A percentile compares a stretch with the other conserved stretches of the same genome.
These are phyloP conservation scores for Podila minutissima DNA, from an alignment of 192 early-diverging fungal genomes.

Conservation along the genomic window DNA sequence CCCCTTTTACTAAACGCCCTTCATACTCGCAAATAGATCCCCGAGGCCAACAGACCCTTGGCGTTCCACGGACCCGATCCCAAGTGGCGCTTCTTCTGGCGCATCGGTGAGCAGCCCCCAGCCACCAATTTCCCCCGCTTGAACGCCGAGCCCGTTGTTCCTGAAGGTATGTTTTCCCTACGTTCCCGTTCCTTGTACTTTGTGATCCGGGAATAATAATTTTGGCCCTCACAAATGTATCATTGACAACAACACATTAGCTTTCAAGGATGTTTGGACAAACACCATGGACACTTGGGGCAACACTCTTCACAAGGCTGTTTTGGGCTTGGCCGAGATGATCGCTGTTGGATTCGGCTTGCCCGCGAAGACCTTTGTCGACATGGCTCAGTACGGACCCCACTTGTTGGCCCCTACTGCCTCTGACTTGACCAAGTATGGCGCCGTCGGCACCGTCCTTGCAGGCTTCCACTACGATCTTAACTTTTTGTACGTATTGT, in stretches of 20 bases:
- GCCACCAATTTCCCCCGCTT: conserved; percentile 67
- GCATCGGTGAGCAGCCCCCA: conserved; percentile 65
- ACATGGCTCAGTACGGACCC: conserved; percentile 67
- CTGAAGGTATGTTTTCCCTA: conserved; percentile 51
- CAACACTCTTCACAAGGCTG: conserved; percentile 62
- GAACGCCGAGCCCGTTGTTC: conserved; percentile 72
- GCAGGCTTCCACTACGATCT: conserved; percentile 70
- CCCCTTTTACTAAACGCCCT: background rate
- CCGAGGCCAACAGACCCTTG: conserved; percentile 65
- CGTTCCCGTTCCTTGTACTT: background rate
- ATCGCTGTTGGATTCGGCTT: conserved; percentile 71
- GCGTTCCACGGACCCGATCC: conserved; percentile 65
- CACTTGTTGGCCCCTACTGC: conserved; percentile 79
- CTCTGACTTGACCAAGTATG: conserved; percentile 70
- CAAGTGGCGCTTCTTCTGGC: conserved; percentile 82
- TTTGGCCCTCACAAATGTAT: background rate
- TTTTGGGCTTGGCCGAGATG: conserved; percentile 67
- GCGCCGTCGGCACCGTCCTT: conserved; percentile 67
- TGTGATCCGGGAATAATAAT: background rate
- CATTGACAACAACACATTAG: conserved; percentile 8
- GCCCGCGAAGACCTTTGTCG: conserved; percentile 62
- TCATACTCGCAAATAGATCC: conserved; percentile 46
- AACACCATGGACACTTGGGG: conserved; percentile 74
- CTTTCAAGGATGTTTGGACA: conserved; percentile 72
- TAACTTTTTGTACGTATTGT: conserved; percentile 60